Evolutionary conservation across 768 basidiomycete species (phyloP), one percentile per base, ranked within the genome.

Genomic region (Auricularia auricula-judae): DNA sequence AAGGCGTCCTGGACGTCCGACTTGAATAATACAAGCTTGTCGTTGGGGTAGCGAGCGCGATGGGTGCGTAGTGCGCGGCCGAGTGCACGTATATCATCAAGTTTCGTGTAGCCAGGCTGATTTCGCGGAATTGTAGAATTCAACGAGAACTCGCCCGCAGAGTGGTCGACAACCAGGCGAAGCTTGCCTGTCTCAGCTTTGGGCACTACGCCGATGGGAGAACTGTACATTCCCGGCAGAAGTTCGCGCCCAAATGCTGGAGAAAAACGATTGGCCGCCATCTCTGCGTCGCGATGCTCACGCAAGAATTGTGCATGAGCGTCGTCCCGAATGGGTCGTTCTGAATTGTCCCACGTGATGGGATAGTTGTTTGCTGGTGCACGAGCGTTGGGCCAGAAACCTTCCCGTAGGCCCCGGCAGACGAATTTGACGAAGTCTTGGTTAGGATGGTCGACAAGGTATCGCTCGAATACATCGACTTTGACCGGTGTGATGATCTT

Each of bases 381-480:
- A 16, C 75, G 65, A 0, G 76, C 76, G 63, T 65, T 77, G 0
- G 81, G 81, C 81, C 80, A 82, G 67, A 81, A 81, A 1, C 81
- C 80, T 1, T 77, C 67, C 0, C 68, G 64, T 0, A 82, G 69
- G 0, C 72, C 71, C 0, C 35, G 7, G 7, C 65, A 42, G 0
- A 81, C 74, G 0, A 76, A 81, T 0, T 66, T 3, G 0, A 81
- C 78, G 34, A 78, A 75, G 0, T 68, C 47, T 8, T 65, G 73
- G 61, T 80, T 81, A 0, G 79, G 78, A 65, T 81, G 80, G 2
- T 35, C 3, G 0, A 4, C 8, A 0, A 80, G 65, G 1, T 75
- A 67, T 2, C 47, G 7, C 59, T 76, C 63, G 36, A 80, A 72
- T 0, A 47, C 58, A 21, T 73, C 67, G 29, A 76, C 72, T 12